phyloP scores from a whole-genome alignment of 768 basidiomycete species.

The Suillus hirtellus region DNA sequence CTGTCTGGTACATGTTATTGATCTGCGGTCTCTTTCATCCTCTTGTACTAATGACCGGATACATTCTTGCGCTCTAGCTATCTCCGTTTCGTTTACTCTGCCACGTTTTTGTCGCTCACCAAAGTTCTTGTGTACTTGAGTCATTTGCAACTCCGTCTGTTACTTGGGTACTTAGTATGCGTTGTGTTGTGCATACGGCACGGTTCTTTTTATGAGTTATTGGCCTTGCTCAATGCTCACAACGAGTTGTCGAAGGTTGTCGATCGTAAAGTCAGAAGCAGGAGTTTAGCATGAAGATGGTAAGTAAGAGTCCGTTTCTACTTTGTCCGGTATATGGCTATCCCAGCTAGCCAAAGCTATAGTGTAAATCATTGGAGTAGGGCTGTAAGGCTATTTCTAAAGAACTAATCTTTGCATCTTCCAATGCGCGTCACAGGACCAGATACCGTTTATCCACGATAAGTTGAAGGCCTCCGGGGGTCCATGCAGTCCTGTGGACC shows the following conservation, averaged over 20 bases:
- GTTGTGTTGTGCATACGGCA: no score
- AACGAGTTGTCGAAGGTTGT: background rate
- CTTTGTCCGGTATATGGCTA: background rate
- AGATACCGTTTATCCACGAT: background rate
- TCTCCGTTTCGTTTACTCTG: background rate
- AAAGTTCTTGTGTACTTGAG: no score
- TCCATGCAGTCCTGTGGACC: background rate
- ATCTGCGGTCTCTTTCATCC: background rate
- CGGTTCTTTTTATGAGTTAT: no score
- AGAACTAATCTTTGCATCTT: background rate
- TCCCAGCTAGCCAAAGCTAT: background rate
- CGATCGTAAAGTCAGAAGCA: background rate
- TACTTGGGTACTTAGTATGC: no score
- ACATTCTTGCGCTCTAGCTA: background rate
- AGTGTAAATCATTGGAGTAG: background rate
- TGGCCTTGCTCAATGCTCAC: no score
- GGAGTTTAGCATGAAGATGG: background rate
- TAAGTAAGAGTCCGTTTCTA: background rate
- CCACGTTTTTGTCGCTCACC: background rate
- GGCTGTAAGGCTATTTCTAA: background rate
- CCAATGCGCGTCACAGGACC: no score
- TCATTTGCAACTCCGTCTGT: no score
- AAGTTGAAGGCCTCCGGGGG: background rate
- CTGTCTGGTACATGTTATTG: background rate
- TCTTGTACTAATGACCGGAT: background rate